A percentile compares a stretch with the other conserved stretches of the same genome.
Conservation (phyloP, 2,329 filamentous ascomycete species). For the Hypoxylon sp. region DNA sequence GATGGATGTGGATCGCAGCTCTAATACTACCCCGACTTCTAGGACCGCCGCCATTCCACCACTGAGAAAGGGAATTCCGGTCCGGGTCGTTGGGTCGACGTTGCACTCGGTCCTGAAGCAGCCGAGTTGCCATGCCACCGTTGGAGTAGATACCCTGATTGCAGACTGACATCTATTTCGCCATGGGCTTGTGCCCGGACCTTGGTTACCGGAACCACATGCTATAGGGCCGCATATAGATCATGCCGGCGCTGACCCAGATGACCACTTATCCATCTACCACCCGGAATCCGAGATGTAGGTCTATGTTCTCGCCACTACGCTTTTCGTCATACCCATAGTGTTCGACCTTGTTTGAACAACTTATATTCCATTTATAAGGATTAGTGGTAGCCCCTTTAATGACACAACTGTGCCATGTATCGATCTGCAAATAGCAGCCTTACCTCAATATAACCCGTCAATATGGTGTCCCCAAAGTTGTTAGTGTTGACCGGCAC, state of each 20-base stretch:
- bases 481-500: constrained; percentile 41
- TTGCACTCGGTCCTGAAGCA: constrained; percentile 40
- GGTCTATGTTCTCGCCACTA: constrained; percentile 12
- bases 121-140: constrained; percentile 28
- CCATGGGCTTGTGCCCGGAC: constrained; percentile 23
- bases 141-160: constrained; percentile 20
- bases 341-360: neutral
- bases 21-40: constrained; percentile 29
- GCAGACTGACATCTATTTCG: constrained; percentile 22
- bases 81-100: constrained; percentile 21
- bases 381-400: neutral
- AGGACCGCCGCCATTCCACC: constrained; percentile 42
- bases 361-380: constrained; percentile 19
- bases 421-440: neutral
- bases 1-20: constrained; percentile 20
- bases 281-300: constrained; percentile 17
- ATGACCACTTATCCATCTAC: constrained; percentile 4
- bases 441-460: neutral
- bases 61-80: constrained; percentile 39
- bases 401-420: neutral
- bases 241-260: constrained; percentile 8
- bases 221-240: constrained; percentile 44
- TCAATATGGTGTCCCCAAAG: constrained; percentile 45
- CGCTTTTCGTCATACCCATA: constrained; percentile 10
- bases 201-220: constrained; percentile 27